These are phyloP conservation scores for Taxawa tesnikishii DNA, from an alignment of 2,329 filamentous ascomycete genomes.

Conservation along the genomic window DNA sequence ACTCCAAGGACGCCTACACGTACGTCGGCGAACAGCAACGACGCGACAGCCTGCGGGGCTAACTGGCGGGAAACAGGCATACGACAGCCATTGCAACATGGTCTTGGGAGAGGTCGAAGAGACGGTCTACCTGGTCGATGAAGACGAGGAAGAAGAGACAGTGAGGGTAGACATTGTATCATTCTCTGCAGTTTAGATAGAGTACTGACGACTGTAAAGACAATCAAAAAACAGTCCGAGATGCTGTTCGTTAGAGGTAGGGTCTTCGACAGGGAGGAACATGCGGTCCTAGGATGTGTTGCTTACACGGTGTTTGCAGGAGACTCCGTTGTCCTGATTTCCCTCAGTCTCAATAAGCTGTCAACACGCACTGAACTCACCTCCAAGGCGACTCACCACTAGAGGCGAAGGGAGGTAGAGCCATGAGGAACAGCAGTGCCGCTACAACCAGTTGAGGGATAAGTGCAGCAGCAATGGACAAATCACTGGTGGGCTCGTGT, in stretches of 20 bases:
- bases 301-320: conserved; percentile 25
- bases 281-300: too few species aligned
- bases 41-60: not conserved
- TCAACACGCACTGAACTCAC: too few species aligned
- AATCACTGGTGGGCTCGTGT: too few species aligned
- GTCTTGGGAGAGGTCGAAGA: conserved; percentile 95
- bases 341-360: too few species aligned
- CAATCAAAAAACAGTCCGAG: conserved; percentile 90
- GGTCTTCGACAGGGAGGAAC: too few species aligned
- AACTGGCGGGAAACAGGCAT: conserved; percentile 51
- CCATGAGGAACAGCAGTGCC: too few species aligned
- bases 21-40: conserved; percentile 26
- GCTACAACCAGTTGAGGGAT: too few species aligned
- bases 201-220: too few species aligned
- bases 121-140: conserved; percentile 87
- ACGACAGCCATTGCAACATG: conserved; percentile 96
- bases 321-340: conserved; percentile 39
- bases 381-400: too few species aligned
- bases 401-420: too few species aligned
- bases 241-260: conserved; percentile 98
- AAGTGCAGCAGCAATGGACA: too few species aligned
- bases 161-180: conserved; percentile 39
- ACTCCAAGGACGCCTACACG: conserved; percentile 87
- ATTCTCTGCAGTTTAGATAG: too few species aligned
- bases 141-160: conserved; percentile 68